A percentile compares a stretch with the other conserved stretches of the same genome.
Conservation (phyloP, 768 basidiomycete genomes). For the Pleurotus pulmonarius region DNA sequence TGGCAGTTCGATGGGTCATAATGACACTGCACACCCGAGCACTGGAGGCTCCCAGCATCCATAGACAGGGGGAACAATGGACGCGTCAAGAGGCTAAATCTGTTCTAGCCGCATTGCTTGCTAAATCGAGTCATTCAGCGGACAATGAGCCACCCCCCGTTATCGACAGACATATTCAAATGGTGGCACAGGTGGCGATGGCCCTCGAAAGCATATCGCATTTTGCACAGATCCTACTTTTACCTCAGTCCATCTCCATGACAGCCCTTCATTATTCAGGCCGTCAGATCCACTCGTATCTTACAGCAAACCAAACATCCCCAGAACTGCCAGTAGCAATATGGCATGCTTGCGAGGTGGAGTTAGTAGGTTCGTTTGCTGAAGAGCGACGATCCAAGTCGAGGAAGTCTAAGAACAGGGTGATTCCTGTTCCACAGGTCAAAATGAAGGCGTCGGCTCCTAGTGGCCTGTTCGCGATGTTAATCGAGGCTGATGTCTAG, state of each 20-base stretch:
- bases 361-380: constrained; percentile 44
- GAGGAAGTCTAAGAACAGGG: constrained; percentile 26
- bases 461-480: constrained; percentile 34
- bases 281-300: constrained; percentile 46
- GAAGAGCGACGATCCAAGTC: constrained; percentile 43
- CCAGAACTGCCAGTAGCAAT: constrained; percentile 27
- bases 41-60: constrained; percentile 45
- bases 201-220: constrained; percentile 58
- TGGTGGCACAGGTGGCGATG: constrained; percentile 59
- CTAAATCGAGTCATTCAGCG: constrained; percentile 8
- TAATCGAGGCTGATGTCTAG: constrained; percentile 35
- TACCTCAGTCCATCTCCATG: constrained; percentile 44
- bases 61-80: constrained; percentile 70
- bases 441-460: constrained; percentile 2
- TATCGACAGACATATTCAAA: constrained; percentile 60
- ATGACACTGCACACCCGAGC: constrained; percentile 47
- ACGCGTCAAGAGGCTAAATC: constrained; percentile 56
- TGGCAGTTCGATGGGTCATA: constrained; percentile 64
- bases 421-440: constrained; percentile 7
- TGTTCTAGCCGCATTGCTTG: constrained; percentile 51
- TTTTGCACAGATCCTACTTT: constrained; percentile 58
- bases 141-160: constrained; percentile 30
- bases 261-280: constrained; percentile 57
- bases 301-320: constrained; percentile 30
- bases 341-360: constrained; percentile 45